Percentiles rank a stretch among this genome's conserved stretches.
These are phyloP conservation scores for Quercus berberidifolia DNA, from an alignment of 306 rosid species.

Conservation along the genomic window DNA sequence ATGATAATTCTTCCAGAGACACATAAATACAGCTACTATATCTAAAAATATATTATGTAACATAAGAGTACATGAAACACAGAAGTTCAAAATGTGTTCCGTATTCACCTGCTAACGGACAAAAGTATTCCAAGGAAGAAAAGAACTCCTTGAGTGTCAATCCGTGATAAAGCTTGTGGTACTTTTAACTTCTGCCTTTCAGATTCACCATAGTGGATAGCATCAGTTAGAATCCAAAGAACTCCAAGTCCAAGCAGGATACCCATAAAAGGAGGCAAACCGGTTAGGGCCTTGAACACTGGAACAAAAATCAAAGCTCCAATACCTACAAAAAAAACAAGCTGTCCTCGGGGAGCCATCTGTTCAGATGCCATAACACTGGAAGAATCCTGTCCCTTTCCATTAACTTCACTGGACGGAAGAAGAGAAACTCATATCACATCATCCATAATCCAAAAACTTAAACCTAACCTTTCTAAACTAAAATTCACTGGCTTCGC, in stretches of 20 bases:
- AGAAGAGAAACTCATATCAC: constrained; percentile 20
- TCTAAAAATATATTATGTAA: background rate
- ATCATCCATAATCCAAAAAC: constrained; percentile 10
- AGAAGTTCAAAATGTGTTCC: background rate
- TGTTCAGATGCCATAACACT: constrained; percentile 71
- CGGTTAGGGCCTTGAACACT: constrained; percentile 83
- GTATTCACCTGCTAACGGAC: constrained; percentile 79
- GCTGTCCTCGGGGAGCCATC: constrained; percentile 95
- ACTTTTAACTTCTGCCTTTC: constrained; percentile 89
- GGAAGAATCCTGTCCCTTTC: constrained; percentile 53
- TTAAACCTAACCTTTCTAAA: constrained; percentile 11
- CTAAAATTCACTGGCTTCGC: constrained; percentile 12
- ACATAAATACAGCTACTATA: background rate
- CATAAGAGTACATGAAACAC: background rate
- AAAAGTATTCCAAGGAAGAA: constrained; percentile 95
- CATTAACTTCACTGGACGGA: constrained; percentile 74
- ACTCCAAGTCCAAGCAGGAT: constrained; percentile 91
- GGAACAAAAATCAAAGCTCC: constrained; percentile 93
- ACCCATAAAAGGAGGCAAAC: constrained; percentile 95
- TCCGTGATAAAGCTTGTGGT: constrained; percentile 91
- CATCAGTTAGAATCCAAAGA: constrained; percentile 96
- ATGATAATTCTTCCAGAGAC: background rate
- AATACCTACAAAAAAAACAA: constrained; percentile 79
- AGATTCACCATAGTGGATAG: constrained; percentile 95
- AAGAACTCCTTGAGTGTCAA: constrained; percentile 90